A percentile compares a stretch with the other conserved stretches of the same genome.
These are phyloP conservation scores for Holtermannia corniformis DNA, from an alignment of 768 basidiomycete species.

Conservation along the genomic window DNA sequence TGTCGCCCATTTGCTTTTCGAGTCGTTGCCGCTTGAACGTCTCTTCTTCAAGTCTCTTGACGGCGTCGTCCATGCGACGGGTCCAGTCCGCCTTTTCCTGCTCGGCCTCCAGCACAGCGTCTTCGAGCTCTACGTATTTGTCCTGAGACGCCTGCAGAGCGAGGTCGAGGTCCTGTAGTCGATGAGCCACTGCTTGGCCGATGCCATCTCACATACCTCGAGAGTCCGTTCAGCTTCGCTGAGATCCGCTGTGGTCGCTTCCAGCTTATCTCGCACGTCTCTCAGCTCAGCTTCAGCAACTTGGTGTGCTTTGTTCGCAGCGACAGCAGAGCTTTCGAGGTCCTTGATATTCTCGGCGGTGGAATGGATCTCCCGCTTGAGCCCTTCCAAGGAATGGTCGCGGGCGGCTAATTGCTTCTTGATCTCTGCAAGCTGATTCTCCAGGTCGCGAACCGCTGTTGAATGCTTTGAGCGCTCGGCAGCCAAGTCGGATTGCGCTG, in stretches of 20 bases:
- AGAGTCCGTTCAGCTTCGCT: conserved; percentile 45
- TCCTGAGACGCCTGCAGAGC: conserved; percentile 62
- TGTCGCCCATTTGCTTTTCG: conserved; percentile 53
- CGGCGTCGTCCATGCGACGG: conserved; percentile 59
- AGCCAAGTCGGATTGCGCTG: background rate
- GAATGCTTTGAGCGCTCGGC: background rate
- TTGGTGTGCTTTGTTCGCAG: no score
- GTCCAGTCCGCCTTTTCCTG: conserved; percentile 66
- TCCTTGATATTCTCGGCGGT: no score
- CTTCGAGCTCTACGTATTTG: conserved; percentile 79
- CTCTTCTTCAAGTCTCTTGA: conserved; percentile 68
- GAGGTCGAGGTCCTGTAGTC: conserved; percentile 59
- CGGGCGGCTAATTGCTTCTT: background rate
- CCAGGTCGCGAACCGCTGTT: background rate
- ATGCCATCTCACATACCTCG: conserved; percentile 57
- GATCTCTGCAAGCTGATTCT: background rate
- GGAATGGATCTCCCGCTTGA: no score
- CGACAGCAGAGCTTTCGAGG: no score
- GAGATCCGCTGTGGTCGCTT: conserved; percentile 13
- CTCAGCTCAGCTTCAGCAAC: conserved; percentile 15
- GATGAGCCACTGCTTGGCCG: no score
- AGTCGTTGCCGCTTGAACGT: conserved; percentile 61
- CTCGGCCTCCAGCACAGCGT: conserved; percentile 72
- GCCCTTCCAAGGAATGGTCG: background rate
- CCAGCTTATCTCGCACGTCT: conserved; percentile 15